Evolutionary conservation across 345 rosid species (phyloP), one percentile per base, ranked within the genome.

Genomic region (Euphorbia peplus): DNA sequence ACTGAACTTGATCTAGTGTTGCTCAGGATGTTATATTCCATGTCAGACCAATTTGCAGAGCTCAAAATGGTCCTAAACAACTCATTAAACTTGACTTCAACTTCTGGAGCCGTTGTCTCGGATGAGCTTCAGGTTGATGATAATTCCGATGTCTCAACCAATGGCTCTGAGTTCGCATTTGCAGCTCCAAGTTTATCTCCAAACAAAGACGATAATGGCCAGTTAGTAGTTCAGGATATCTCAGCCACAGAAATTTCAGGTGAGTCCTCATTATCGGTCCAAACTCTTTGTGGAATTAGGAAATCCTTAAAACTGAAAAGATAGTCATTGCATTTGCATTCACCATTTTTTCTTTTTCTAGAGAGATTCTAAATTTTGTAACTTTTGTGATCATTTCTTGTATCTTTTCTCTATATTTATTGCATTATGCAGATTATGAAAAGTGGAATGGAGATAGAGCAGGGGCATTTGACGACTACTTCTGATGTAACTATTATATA

Each of bases 1-100:
- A 67, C 83, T 80, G 80, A 68, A 79, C 80, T 84, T 76, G 85
- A 82, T 85, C 81, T 86, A 86, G 91, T 85, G 83, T 83, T 83
- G 80, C 83, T 76, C 98, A 89, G 96, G 92, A 83, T 93, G 87
- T 76, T 89, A 70, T 82, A 86, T 60, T 80, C 83, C 73, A 87
- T 93, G 87, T 83, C 96, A 21, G 95, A 90, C 77, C 97, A 90
- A 80, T 84, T 93, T 81, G 79, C 96, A 16, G 92, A 89, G 83
- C 78, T 87, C 72, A 91, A 89, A 77, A 80, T 59, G 53, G 72
- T 88, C 79, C 80, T 90, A 76, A 66, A 84, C 61, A 68, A 83
- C 70, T 66, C 95, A 26, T 82, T 88, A 47, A 81, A 73, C 71
- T 79, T 85, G 4, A 71, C 73, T 56, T 81, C 85, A 73, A 72